A percentile compares a stretch with the other conserved stretches of the same genome.
These are phyloP conservation scores for Bathelium albidoporum DNA, from an alignment of 495 filamentous ascomycete genomes.

Conservation along the genomic window DNA sequence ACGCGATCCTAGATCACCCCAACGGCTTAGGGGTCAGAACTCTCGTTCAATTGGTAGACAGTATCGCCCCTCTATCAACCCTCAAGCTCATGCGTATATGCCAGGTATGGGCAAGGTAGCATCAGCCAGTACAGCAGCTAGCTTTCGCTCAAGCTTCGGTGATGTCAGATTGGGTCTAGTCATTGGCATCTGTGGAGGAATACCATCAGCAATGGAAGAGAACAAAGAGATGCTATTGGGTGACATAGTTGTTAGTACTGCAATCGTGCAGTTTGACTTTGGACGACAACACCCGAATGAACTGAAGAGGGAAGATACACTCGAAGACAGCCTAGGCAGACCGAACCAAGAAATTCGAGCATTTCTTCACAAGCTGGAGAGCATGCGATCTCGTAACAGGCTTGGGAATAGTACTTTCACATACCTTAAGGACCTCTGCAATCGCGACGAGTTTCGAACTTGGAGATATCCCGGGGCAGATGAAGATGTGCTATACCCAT, in stretches of 20 bases:
- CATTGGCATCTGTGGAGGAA: constrained; percentile 8
- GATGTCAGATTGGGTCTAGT: constrained; percentile 5
- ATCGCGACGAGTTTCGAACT: not conserved
- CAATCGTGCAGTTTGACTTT: constrained; percentile 8
- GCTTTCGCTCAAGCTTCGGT: constrained; percentile 8
- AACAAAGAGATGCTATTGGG: not conserved
- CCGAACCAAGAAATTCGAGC: not conserved
- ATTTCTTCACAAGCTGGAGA: not conserved
- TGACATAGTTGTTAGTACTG: constrained; percentile 6
- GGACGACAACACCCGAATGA: constrained; percentile 4
- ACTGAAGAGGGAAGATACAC: not conserved
- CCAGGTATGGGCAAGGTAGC: constrained; percentile 24
- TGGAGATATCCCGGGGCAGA: not conserved
- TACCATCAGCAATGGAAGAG: not conserved
- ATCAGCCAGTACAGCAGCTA: constrained; percentile 16
- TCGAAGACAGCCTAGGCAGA: not conserved
- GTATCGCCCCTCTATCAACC: constrained; percentile 28
- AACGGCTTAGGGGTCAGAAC: no score
- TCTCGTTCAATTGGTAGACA: constrained; percentile 12
- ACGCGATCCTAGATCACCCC: no score
- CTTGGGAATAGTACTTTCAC: not conserved
- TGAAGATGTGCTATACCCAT: not conserved
- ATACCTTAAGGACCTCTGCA: not conserved
- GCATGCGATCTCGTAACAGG: not conserved
- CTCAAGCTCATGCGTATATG: no score